Evolutionary conservation across 2,329 filamentous ascomycete genomes (phyloP).

Genomic region (Stenocarpella maydis): DNA sequence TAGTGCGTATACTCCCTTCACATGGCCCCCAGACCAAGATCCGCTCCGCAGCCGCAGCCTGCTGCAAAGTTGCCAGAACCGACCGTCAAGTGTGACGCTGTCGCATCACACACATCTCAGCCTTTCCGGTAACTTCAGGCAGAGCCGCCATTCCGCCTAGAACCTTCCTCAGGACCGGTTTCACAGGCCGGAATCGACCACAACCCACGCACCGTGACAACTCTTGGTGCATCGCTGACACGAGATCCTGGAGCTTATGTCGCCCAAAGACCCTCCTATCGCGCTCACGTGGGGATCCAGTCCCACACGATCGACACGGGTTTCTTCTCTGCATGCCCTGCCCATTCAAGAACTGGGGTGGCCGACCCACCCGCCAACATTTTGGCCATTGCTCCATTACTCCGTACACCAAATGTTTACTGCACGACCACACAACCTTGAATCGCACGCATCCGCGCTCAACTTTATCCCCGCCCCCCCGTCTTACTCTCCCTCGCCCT

Average conservation of each 20-base stretch:
- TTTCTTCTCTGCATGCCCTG: neutral
- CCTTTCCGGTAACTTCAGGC: conserved; percentile 14
- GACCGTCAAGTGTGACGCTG: conserved; percentile 2
- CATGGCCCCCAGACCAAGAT: conserved; percentile 4
- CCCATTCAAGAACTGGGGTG: conserved; percentile 13
- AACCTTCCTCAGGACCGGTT: conserved; percentile 26
- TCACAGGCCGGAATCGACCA: conserved; percentile 17
- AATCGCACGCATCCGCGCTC: conserved; percentile 15
- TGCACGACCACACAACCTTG: no score
- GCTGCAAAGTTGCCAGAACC: neutral
- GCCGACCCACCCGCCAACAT: conserved; percentile 5
- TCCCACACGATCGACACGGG: conserved; percentile 21
- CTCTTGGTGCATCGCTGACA: conserved; percentile 22
- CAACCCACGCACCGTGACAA: conserved; percentile 9
- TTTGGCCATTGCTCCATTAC: neutral
- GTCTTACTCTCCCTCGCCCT: neutral
- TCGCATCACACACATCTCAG: conserved; percentile 8
- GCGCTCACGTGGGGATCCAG: conserved; percentile 19
- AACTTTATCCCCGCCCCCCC: conserved; percentile 4
- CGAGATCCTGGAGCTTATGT: conserved; percentile 17
- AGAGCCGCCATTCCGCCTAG: conserved; percentile 6
- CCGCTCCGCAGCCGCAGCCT: neutral
- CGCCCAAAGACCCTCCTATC: conserved; percentile 5
- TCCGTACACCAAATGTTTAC: neutral
- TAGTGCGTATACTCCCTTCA: no score